Percentiles rank a stretch among this genome's conserved stretches.
Evolutionary conservation across 495 filamentous ascomycete genomes (phyloP).

Genomic region (Xylaria castorea): DNA sequence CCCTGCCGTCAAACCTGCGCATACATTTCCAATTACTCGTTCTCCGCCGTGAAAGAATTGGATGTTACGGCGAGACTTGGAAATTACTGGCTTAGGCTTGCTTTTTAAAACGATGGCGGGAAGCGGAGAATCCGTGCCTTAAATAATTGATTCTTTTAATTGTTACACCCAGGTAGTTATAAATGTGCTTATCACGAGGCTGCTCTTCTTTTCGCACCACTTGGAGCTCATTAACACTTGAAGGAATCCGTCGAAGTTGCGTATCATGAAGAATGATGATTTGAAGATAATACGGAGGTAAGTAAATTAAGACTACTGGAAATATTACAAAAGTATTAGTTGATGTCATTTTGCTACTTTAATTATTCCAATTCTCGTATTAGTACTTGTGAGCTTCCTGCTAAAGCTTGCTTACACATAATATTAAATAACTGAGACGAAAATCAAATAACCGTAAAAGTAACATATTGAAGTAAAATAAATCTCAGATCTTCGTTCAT

Average conservation of each 20-base stretch:
- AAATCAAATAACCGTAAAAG: background rate
- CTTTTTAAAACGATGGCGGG: background rate
- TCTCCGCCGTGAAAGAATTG: constrained; percentile 35
- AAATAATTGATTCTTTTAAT: background rate
- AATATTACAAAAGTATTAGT: background rate
- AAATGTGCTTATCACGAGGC: background rate
- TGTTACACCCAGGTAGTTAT: background rate
- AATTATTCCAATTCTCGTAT: background rate
- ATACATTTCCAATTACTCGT: constrained; percentile 27
- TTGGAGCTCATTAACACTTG: background rate
- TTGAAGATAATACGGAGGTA: background rate
- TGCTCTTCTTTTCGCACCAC: constrained; percentile 3
- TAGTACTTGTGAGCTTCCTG: background rate
- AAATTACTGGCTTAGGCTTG: background rate
- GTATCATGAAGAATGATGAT: background rate
- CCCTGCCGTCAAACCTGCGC: background rate
- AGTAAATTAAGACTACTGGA: background rate
- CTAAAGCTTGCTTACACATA: background rate
- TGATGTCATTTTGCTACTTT: background rate
- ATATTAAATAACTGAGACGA: background rate
- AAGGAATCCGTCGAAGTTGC: background rate
- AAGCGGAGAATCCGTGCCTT: background rate
- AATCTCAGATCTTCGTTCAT: background rate
- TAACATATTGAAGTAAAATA: background rate
- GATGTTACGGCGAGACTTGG: constrained; percentile 19